Conservation (phyloP, 73 alveolate genomes). For the Paramecium sonneborni region DNA sequence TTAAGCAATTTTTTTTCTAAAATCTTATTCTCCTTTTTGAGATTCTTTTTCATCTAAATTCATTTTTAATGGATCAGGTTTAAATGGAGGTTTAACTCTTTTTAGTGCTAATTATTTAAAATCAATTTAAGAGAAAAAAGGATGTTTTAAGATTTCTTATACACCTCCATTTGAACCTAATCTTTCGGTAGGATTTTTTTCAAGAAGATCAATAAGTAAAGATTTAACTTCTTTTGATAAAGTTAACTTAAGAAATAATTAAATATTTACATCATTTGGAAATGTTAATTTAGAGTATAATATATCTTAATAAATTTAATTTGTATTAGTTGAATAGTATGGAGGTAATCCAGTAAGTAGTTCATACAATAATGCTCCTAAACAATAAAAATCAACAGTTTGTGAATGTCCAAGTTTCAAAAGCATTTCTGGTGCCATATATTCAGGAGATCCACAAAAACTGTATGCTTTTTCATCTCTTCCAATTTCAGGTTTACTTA, state of each 20-base stretch:
- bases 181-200: conserved; percentile 86
- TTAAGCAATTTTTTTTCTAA: conserved; percentile 53
- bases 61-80: conserved; percentile 58
- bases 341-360: conserved; percentile 76
- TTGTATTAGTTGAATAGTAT: conserved; percentile 62
- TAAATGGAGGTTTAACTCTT: conserved; percentile 60
- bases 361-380: conserved; percentile 78
- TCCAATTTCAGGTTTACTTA: conserved; percentile 70
- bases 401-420: conserved; percentile 70
- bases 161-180: conserved; percentile 76
- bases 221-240: conserved; percentile 71
- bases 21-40: conserved; percentile 60
- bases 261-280: conserved; percentile 40
- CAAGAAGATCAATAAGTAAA: conserved; percentile 75
- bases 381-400: conserved; percentile 73
- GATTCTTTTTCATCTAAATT: conserved; percentile 67
- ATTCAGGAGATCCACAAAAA: conserved; percentile 81
- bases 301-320: conserved; percentile 64
- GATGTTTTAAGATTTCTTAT: conserved; percentile 61
- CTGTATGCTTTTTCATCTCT: conserved; percentile 68
- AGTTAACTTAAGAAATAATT: neutral
- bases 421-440: conserved; percentile 79
- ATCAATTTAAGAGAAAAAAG: conserved; percentile 55
- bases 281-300: conserved; percentile 52
- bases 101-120: conserved; percentile 35